Conservation (phyloP, 306 rosid genomes). For the Cucurbita ficifolia region DNA sequence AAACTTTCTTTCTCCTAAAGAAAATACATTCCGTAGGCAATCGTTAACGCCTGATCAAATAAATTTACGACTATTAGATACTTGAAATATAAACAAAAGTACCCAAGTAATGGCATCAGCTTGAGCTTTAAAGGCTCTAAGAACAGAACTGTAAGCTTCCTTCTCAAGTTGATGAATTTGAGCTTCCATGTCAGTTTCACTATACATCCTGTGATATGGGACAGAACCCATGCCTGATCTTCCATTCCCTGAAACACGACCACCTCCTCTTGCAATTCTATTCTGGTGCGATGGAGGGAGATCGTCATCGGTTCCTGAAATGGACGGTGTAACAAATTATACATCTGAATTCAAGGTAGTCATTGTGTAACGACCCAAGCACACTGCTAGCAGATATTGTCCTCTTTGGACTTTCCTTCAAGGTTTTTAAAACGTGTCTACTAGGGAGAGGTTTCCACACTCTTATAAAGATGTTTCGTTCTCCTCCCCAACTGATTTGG, state of each 20-base stretch:
- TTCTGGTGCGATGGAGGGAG: conserved; percentile 17
- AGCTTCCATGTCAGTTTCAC: conserved; percentile 72
- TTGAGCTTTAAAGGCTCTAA: conserved; percentile 97
- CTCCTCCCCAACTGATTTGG: no score
- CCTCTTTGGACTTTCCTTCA: no score
- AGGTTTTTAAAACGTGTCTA: no score
- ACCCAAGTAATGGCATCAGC: conserved; percentile 99
- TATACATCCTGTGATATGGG: conserved; percentile 59
- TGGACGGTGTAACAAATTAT: not conserved
- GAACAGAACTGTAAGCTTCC: conserved; percentile 88
- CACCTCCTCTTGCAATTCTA: conserved; percentile 71
- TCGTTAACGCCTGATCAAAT: conserved; percentile 42
- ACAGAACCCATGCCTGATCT: conserved; percentile 55
- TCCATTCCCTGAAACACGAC: conserved; percentile 69
- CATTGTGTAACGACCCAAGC: not conserved
- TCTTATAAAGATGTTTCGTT: no score
- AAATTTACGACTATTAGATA: conserved; percentile 17
- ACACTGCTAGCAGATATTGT: no score
- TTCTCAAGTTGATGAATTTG: conserved; percentile 93
- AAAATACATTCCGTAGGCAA: conserved; percentile 31
- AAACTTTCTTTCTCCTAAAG: conserved; percentile 91
- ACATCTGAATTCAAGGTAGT: not conserved
- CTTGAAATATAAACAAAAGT: conserved; percentile 26
- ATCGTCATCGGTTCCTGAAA: conserved; percentile 17
- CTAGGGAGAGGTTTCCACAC: no score